Evolutionary conservation across 1,284 basidiomycete genomes (phyloP), one percentile per base, ranked within the genome.

Genomic region (Phaffia rhodozyma): DNA sequence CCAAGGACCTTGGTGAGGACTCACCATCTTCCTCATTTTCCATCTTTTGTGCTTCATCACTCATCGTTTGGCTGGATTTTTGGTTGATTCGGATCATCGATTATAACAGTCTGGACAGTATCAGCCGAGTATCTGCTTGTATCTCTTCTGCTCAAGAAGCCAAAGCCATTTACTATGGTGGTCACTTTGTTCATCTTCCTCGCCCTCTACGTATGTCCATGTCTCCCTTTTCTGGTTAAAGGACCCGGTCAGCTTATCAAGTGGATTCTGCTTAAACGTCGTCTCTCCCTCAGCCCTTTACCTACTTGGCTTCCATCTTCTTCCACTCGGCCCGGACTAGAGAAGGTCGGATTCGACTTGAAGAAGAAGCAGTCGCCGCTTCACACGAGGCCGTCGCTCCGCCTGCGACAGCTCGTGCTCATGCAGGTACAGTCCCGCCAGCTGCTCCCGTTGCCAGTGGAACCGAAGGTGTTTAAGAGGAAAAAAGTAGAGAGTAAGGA

Each of bases 301-400:
- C 72, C 1, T 62, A 75, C 6, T 58, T 74, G 1, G 70, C 70
- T 1, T 72, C 74, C 20, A 62, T 73, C 2, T 71, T 72, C 11
- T 72, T 71, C 67, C 62, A 70, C 55, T 66, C 71, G 43, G 73
- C 71, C 18, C 68, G 69, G 53, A 71, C 74, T 51, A 67, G 73
- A 50, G 73, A 75, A 64, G 74, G 75, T 4, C 69, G 76, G 48
- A 76, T 77, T 67, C 69, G 72, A 47, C 69, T 77, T 58, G 74
- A 76, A 59, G 75, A 76, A 61, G 76, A 77, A 64, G 75, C 73
- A 47, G 75, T 74, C 67, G 65, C 64, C 27, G 73, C 73, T n/a
- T 32, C 32, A 51, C 38, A 53, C 9, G 71, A 73, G 52, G 69
- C 38, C 16, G 38, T 43, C 13, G 38, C 38, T 43, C 38, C 38